Conservation (phyloP, 305 asterid species). For the Plantago coronopus region DNA sequence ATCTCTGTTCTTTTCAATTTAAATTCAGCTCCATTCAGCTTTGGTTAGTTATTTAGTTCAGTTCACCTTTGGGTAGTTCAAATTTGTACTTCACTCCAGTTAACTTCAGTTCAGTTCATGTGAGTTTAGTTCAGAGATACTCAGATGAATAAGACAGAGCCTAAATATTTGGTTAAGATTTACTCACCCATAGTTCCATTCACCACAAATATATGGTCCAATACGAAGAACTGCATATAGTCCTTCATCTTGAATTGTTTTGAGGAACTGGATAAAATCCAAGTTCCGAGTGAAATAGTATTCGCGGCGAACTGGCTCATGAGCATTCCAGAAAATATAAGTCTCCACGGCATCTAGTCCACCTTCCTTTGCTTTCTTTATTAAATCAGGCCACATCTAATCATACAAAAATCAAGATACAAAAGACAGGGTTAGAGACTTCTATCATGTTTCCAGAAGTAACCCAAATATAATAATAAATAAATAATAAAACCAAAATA, state of each 20-base stretch:
- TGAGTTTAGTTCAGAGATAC: too few species aligned
- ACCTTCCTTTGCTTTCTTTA: slow-evolving; percentile 44
- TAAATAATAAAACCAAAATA: too few species aligned
- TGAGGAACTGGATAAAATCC: slow-evolving; percentile 35
- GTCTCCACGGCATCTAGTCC: slow-evolving; percentile 47
- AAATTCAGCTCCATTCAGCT: too few species aligned
- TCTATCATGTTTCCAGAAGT: too few species aligned
- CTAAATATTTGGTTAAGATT: neutral
- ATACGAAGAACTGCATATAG: slow-evolving; percentile 41
- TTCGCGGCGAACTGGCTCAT: slow-evolving; percentile 35
- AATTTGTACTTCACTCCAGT: too few species aligned
- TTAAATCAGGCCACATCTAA: slow-evolving; percentile 50
- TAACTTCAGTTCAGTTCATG: too few species aligned
- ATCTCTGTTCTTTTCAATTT: too few species aligned
- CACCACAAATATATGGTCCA: slow-evolving; percentile 56
- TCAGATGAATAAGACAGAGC: too few species aligned
- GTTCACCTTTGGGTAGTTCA: too few species aligned
- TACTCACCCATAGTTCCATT: slow-evolving; percentile 49
- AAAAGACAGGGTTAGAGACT: too few species aligned
- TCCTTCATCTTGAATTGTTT: slow-evolving; percentile 35
- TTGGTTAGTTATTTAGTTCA: too few species aligned
- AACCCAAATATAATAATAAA: too few species aligned
- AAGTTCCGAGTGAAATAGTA: slow-evolving; percentile 35
- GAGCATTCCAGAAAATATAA: slow-evolving; percentile 50
- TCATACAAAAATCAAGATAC: neutral